Evolutionary conservation across 1,284 basidiomycete genomes (phyloP).

Genomic region (Rhodofomes roseus): DNA sequence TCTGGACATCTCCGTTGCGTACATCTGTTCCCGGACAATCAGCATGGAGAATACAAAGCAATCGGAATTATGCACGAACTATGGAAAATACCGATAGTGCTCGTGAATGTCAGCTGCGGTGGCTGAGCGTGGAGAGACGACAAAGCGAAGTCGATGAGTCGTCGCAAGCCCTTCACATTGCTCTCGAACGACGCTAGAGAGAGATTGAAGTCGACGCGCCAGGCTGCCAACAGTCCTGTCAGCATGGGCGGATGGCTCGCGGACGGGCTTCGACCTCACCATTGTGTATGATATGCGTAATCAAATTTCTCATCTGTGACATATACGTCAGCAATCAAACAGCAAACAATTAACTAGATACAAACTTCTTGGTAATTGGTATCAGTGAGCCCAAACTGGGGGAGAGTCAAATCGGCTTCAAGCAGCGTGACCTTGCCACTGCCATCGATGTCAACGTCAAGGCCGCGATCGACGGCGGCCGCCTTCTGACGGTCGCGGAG

Average conservation of each 20-base stretch:
- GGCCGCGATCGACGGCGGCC: constrained; percentile 16
- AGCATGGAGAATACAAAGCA: neutral
- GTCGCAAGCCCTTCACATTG: constrained; percentile 14
- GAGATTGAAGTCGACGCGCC: constrained; percentile 34
- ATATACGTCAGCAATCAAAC: neutral
- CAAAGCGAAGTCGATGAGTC: constrained; percentile 23
- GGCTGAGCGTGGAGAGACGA: constrained; percentile 15
- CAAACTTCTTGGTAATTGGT: constrained; percentile 22
- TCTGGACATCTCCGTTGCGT: constrained; percentile 8
- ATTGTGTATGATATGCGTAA: constrained; percentile 30
- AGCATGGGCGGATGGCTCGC: no score
- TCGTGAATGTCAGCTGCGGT: constrained; percentile 27
- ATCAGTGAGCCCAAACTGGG: constrained; percentile 20
- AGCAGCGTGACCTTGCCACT: constrained; percentile 25
- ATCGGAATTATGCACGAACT: constrained; percentile 2
- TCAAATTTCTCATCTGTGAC: constrained; percentile 8
- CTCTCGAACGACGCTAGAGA: constrained; percentile 16
- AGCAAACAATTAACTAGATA: neutral
- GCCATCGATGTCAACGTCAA: constrained; percentile 14
- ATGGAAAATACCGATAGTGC: constrained; percentile 28
- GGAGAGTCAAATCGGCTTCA: constrained; percentile 23
- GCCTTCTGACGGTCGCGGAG: constrained; percentile 11
- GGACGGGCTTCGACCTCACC: constrained; percentile 2
- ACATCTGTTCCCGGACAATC: neutral
- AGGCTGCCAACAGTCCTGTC: constrained; percentile 26